Percentiles rank a stretch among this genome's conserved stretches.
phyloP scores from a whole-genome alignment of 2,329 filamentous ascomycete species.

The Aspergillus calidoustus region DNA sequence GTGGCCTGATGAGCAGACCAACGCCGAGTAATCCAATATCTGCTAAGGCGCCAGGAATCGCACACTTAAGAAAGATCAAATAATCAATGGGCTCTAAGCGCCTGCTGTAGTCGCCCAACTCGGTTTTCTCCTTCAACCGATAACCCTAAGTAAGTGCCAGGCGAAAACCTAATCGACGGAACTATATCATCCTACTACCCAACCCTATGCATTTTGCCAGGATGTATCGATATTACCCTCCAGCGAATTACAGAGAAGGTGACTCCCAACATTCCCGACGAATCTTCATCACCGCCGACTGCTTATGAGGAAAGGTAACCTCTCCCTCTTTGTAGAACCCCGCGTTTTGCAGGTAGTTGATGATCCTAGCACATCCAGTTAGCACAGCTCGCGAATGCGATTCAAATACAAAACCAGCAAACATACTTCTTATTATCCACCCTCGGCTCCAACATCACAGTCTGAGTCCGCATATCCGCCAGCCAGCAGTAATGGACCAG shows the following conservation, averaged over 20 bases:
- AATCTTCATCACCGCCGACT: constrained; percentile 82
- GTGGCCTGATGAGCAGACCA: no score
- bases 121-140: neutral
- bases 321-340: constrained; percentile 90
- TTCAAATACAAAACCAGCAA: neutral
- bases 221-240: neutral
- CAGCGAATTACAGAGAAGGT: constrained; percentile 58
- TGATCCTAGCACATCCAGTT: constrained; percentile 57
- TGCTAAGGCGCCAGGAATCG: neutral
- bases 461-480: constrained; percentile 79
- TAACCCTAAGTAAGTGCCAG: neutral
- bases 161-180: neutral
- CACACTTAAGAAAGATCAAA: neutral
- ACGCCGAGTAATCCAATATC: no score
- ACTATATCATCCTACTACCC: neutral
- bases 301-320: constrained; percentile 88
- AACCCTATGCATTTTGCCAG: neutral
- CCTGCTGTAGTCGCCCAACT: neutral
- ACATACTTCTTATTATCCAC: constrained; percentile 87
- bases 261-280: constrained; percentile 79
- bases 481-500: constrained; percentile 85
- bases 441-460: constrained; percentile 83
- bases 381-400: constrained; percentile 8
- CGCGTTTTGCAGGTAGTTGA: constrained; percentile 69
- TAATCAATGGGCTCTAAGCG: neutral